Evolutionary conservation across 2,329 filamentous ascomycete genomes (phyloP).

Genomic region (Colletotrichum higginsianum): DNA sequence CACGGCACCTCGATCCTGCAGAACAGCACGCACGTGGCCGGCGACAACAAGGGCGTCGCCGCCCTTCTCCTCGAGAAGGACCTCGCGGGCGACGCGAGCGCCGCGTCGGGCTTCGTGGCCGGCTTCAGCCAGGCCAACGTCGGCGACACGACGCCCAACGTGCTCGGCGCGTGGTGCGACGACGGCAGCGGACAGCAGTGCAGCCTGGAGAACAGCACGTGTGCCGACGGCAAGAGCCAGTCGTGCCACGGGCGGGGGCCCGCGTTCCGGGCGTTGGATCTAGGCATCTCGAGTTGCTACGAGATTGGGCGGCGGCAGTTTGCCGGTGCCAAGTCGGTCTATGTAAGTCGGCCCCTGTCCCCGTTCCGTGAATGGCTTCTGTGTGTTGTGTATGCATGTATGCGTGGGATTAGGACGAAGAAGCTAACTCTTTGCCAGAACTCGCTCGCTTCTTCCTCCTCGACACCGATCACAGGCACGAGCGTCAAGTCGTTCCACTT

Average conservation of each 20-base stretch:
- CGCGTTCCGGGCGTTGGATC: conserved; percentile 76
- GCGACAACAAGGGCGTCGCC: conserved; percentile 97
- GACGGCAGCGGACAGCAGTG: conserved; percentile 82
- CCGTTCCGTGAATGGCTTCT: conserved; percentile 45
- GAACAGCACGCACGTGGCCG: conserved; percentile 91
- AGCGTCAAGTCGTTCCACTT: conserved; percentile 87
- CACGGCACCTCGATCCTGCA: conserved; percentile 93
- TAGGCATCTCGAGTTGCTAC: conserved; percentile 80
- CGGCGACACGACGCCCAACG: conserved; percentile 91
- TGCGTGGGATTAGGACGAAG: conserved; percentile 23
- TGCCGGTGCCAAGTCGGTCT: conserved; percentile 66
- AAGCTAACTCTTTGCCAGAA: conserved; percentile 60
- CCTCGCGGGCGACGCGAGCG: conserved; percentile 66
- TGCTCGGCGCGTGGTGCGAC: conserved; percentile 90
- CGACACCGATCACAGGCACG: conserved; percentile 71
- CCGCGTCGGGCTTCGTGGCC: conserved; percentile 81
- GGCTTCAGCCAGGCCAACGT: conserved; percentile 95
- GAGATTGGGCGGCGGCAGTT: conserved; percentile 84
- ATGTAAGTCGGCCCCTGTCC: conserved; percentile 49
- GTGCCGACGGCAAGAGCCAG: conserved; percentile 77
- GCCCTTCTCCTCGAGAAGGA: conserved; percentile 86
- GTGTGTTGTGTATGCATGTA: not conserved
- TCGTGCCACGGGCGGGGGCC: conserved; percentile 83
- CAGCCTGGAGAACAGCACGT: conserved; percentile 87
- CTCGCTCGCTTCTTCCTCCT: conserved; percentile 59